Evolutionary conservation across 352 stramenopile species (phyloP).

Genomic region (Sclerospora graminicola): DNA sequence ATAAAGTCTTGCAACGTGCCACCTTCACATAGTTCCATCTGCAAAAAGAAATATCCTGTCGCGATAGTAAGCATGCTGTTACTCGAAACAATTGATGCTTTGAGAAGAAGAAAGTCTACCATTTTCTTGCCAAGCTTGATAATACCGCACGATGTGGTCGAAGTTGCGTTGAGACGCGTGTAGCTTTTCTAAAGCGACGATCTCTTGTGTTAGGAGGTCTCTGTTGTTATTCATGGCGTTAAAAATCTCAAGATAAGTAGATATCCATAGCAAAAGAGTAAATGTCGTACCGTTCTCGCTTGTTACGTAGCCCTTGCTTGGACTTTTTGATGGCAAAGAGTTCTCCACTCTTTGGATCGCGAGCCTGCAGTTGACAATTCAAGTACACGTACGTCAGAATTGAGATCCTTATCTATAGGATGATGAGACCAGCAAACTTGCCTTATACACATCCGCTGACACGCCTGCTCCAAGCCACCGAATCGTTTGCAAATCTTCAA

Average conservation of each 20-base stretch:
- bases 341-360: constrained; percentile 21
- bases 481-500: constrained; percentile 46
- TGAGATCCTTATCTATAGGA: not conserved
- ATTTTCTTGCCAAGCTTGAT: constrained; percentile 91
- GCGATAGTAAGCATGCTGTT: not conserved
- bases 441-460: constrained; percentile 65
- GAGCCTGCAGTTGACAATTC: constrained; percentile 17
- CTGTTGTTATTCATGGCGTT: constrained; percentile 16
- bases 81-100: not conserved
- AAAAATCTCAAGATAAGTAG: not conserved
- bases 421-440: constrained; percentile 23
- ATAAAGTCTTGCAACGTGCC: constrained; percentile 81
- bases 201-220: constrained; percentile 53
- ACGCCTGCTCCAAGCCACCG: constrained; percentile 56
- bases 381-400: constrained; percentile 1
- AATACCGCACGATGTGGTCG: constrained; percentile 89
- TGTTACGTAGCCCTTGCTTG: constrained; percentile 61
- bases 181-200: constrained; percentile 39
- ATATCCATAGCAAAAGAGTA: not conserved
- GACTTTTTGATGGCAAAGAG: constrained; percentile 78
- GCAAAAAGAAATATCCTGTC: constrained; percentile 85
- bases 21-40: constrained; percentile 89
- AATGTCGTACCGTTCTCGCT: constrained; percentile 46
- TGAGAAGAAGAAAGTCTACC: constrained; percentile 18
- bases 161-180: constrained; percentile 28